Evolutionary conservation across 805 yeast genomes (phyloP).

Genomic region (Spathaspora passalidarum): DNA sequence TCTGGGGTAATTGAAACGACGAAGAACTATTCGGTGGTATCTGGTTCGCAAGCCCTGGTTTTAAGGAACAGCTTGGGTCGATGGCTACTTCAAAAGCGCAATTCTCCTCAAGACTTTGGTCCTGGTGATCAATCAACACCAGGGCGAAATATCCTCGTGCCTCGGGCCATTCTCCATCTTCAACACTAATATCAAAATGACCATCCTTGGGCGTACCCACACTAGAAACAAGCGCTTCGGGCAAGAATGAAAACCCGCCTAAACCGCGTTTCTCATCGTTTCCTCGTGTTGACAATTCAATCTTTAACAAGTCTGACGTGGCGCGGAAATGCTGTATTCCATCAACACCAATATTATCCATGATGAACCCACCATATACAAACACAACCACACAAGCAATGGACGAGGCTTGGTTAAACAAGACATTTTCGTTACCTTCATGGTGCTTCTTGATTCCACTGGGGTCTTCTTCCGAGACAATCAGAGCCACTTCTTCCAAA

Average conservation of each 20-base stretch:
- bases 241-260: slow-evolving; percentile 7
- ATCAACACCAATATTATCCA: not conserved
- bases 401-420: slow-evolving; percentile 5
- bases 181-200: slow-evolving; percentile 4
- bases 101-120: slow-evolving; percentile 12
- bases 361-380: slow-evolving; percentile 39
- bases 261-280: slow-evolving; percentile 6
- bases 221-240: slow-evolving; percentile 16
- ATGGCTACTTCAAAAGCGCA: slow-evolving; percentile 15
- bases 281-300: slow-evolving; percentile 28
- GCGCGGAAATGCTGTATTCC: slow-evolving; percentile 21
- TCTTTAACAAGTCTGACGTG: slow-evolving; percentile 30
- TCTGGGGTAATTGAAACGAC: not conserved
- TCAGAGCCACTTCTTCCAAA: not conserved
- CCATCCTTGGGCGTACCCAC: slow-evolving; percentile 9
- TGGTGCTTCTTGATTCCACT: not conserved
- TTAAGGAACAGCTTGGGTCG: not conserved
- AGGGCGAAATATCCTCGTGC: slow-evolving; percentile 41
- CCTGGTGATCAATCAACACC: slow-evolving; percentile 23
- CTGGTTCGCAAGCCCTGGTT: not conserved
- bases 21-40: not conserved
- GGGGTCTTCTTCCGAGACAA: not conserved
- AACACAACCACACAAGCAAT: slow-evolving; percentile 24
- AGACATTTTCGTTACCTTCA: not conserved
- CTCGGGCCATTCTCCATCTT: slow-evolving; percentile 22